A percentile compares a stretch with the other conserved stretches of the same genome.
Conservation (phyloP, 2,329 filamentous ascomycete species). For the Pseudogymnoascus sp. region DNA sequence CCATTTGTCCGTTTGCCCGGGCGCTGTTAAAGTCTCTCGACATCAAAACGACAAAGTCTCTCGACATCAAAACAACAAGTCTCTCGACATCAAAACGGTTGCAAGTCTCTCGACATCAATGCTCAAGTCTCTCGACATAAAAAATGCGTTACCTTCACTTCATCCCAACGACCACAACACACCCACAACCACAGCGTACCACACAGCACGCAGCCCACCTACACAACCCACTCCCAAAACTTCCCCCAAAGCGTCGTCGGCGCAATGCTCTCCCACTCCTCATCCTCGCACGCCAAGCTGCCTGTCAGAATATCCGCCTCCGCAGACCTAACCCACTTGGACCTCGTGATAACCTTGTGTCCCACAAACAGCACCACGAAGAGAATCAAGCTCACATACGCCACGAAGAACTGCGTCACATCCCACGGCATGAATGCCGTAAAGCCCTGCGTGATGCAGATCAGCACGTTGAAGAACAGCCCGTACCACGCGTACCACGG, state of each 20-base stretch:
- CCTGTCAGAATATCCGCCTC: slow-evolving; percentile 39
- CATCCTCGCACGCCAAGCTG: slow-evolving; percentile 29
- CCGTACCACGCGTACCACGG: slow-evolving; percentile 61
- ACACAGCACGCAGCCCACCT: background rate
- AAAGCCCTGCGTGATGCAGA: slow-evolving; percentile 63
- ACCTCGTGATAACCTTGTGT: slow-evolving; percentile 45
- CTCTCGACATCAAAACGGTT: slow-evolving; percentile 9
- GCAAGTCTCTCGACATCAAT: slow-evolving; percentile 8
- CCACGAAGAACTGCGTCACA: slow-evolving; percentile 53
- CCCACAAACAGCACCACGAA: slow-evolving; percentile 53
- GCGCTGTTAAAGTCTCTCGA: background rate
- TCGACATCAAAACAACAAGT: slow-evolving; percentile 10
- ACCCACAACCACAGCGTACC: background rate
- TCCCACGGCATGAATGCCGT: slow-evolving; percentile 59
- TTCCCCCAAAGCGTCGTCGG: slow-evolving; percentile 28
- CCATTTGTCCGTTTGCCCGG: slow-evolving; percentile 1
- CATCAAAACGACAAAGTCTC: slow-evolving; percentile 5
- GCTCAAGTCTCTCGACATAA: background rate
- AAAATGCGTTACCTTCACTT: background rate
- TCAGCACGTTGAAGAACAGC: slow-evolving; percentile 56
- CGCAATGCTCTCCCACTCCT: slow-evolving; percentile 30
- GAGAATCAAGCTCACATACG: slow-evolving; percentile 58
- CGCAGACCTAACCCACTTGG: slow-evolving; percentile 30
- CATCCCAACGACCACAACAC: background rate
- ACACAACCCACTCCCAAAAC: slow-evolving; percentile 22